Conservation (phyloP, 1,284 basidiomycete genomes). For the Cryptococcus sp. region DNA sequence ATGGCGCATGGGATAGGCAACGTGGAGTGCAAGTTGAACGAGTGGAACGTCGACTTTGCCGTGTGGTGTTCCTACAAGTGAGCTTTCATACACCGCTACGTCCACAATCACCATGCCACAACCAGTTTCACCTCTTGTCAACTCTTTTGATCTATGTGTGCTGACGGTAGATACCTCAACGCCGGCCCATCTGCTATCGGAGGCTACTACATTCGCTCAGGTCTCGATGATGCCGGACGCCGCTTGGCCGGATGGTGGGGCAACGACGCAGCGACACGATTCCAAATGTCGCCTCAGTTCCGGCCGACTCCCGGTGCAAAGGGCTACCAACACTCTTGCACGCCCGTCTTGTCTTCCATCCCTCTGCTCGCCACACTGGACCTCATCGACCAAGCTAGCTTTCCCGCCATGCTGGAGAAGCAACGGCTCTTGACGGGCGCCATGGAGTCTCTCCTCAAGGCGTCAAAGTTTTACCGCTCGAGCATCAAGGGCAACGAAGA, state of each 20-base stretch:
- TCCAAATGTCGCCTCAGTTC: constrained; percentile 82
- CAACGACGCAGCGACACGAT: constrained; percentile 77
- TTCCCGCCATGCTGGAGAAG: constrained; percentile 62
- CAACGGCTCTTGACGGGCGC: constrained; percentile 64
- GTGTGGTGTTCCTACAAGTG: constrained; percentile 95
- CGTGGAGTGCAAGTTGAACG: constrained; percentile 79
- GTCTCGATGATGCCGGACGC: constrained; percentile 39
- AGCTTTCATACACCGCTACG: too few species aligned
- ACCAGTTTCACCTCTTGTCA: too few species aligned
- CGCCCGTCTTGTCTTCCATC: constrained; percentile 70
- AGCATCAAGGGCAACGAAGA: neutral
- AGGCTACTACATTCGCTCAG: constrained; percentile 52
- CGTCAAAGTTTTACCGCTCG: constrained; percentile 57
- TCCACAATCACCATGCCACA: too few species aligned
- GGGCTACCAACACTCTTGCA: constrained; percentile 94
- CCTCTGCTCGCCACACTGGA: constrained; percentile 74
- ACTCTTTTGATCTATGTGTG: constrained; percentile 3
- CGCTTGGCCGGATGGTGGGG: constrained; percentile 97
- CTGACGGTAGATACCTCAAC: constrained; percentile 66
- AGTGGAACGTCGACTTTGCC: constrained; percentile 94
- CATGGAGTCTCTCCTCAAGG: constrained; percentile 60
- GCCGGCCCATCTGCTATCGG: constrained; percentile 92
- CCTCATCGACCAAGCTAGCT: constrained; percentile 72
- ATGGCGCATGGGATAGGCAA: constrained; percentile 95
- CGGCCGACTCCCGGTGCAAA: constrained; percentile 80